Percentiles rank a stretch among this genome's conserved stretches.
phyloP scores from a whole-genome alignment of 495 filamentous ascomycete species.

The Podospora comata region DNA sequence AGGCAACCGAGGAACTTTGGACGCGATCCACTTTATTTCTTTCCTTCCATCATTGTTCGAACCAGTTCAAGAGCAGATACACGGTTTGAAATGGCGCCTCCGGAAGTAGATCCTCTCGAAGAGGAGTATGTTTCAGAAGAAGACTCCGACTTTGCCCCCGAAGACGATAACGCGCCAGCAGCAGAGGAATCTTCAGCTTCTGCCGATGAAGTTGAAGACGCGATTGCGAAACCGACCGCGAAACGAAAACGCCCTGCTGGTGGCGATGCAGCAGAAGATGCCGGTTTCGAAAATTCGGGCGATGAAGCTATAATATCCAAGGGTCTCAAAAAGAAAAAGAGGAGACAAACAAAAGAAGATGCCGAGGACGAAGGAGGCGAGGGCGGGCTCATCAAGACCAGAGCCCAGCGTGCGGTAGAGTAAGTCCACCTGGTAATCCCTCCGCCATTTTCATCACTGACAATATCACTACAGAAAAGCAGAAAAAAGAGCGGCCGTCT shows the following conservation, averaged over 20 bases:
- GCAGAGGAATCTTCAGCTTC: constrained; percentile 43
- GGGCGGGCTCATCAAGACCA: constrained; percentile 79
- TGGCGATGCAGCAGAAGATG: constrained; percentile 43
- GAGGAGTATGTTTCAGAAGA: constrained; percentile 68
- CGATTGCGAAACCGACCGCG: constrained; percentile 4
- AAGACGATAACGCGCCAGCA: constrained; percentile 43
- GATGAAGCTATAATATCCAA: constrained; percentile 72
- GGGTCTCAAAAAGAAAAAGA: constrained; percentile 54
- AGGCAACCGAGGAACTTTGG: neutral
- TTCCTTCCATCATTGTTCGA: constrained; percentile 2
- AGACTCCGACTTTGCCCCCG: constrained; percentile 71
- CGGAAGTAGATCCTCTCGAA: constrained; percentile 37
- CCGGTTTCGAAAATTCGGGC: constrained; percentile 62
- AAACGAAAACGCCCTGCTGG: constrained; percentile 41
- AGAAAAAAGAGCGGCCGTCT: constrained; percentile 60
- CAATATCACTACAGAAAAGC: constrained; percentile 48
- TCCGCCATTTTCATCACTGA: neutral
- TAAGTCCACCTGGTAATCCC: constrained; percentile 34
- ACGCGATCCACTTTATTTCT: constrained; percentile 9
- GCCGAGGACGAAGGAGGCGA: constrained; percentile 62
- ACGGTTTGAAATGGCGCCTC: constrained; percentile 17
- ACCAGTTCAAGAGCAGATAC: neutral
- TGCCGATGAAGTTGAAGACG: constrained; percentile 35
- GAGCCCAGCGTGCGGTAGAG: constrained; percentile 62
- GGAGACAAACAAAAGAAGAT: constrained; percentile 40